Conservation (phyloP, 2,329 filamentous ascomycete genomes). For the Pseudogymnoascus sp. region DNA sequence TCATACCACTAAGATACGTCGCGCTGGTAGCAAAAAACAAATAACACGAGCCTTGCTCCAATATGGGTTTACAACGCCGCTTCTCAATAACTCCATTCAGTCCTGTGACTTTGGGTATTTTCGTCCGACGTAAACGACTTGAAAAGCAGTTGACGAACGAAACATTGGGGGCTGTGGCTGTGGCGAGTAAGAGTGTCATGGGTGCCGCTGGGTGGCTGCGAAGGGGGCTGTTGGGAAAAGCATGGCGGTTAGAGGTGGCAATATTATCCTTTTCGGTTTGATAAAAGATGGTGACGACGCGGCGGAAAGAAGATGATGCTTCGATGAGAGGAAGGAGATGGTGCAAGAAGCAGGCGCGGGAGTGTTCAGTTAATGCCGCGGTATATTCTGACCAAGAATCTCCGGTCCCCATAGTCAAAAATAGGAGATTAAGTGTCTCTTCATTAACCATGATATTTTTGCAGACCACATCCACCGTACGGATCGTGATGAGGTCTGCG, state of each 20-base stretch:
- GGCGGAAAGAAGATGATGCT: slow-evolving; percentile 36
- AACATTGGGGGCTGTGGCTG: background rate
- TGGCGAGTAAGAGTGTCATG: background rate
- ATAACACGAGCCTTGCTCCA: slow-evolving; percentile 31
- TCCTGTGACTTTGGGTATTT: background rate
- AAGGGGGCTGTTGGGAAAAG: background rate
- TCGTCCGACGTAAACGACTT: background rate
- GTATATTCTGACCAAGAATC: slow-evolving; percentile 15
- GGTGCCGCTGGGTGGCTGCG: background rate
- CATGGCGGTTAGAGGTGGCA: background rate
- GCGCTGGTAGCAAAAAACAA: slow-evolving; percentile 31
- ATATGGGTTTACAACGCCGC: background rate
- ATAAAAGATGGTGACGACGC: slow-evolving; percentile 44
- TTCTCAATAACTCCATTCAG: background rate
- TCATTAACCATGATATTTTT: slow-evolving; percentile 42
- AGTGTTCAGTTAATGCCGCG: slow-evolving; percentile 43
- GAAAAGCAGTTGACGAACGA: slow-evolving; percentile 8
- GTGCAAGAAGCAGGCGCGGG: slow-evolving; percentile 45
- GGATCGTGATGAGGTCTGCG: slow-evolving; percentile 37
- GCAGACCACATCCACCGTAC: slow-evolving; percentile 40
- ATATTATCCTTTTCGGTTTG: background rate
- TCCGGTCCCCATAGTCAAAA: slow-evolving; percentile 38
- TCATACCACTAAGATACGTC: slow-evolving; percentile 19
- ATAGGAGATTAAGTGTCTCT: slow-evolving; percentile 45
- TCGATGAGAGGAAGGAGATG: slow-evolving; percentile 50